Conservation (phyloP, 805 yeast species). For the Cyberlindnera samutprakarnensis region DNA sequence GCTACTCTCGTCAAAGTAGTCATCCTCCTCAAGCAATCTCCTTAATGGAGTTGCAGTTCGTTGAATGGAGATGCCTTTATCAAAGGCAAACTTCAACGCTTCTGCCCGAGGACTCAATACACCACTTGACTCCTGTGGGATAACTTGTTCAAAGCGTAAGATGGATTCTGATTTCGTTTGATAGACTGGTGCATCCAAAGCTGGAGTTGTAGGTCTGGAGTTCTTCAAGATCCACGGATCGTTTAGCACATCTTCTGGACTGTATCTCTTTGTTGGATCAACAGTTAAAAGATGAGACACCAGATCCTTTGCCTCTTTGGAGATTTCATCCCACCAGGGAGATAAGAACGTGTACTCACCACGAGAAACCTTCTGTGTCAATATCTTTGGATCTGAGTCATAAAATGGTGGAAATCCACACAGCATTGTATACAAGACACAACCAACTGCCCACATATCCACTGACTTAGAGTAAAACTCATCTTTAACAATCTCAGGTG, state of each 20-base stretch:
- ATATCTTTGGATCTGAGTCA: slow-evolving; percentile 65
- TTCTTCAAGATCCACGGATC: slow-evolving; percentile 75
- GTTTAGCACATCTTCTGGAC: slow-evolving; percentile 64
- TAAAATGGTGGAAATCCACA: slow-evolving; percentile 99
- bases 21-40: slow-evolving; percentile 19
- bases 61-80: slow-evolving; percentile 78
- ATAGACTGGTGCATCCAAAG: slow-evolving; percentile 37
- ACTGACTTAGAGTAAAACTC: slow-evolving; percentile 89
- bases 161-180: slow-evolving; percentile 15
- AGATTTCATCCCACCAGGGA: slow-evolving; percentile 90
- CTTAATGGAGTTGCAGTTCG: slow-evolving; percentile 32
- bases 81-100: slow-evolving; percentile 80
- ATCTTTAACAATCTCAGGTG: slow-evolving; percentile 95
- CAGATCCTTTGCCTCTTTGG: slow-evolving; percentile 82
- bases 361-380: slow-evolving; percentile 58
- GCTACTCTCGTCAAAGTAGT: slow-evolving; percentile 21
- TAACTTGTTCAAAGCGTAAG: slow-evolving; percentile 22
- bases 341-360: slow-evolving; percentile 67
- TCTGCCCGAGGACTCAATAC: slow-evolving; percentile 66
- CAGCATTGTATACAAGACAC: slow-evolving; percentile 84
- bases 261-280: slow-evolving; percentile 71
- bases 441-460: slow-evolving; percentile 98
- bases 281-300: slow-evolving; percentile 74
- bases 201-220: slow-evolving; percentile 30
- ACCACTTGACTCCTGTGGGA: slow-evolving; percentile 12